phyloP scores from a whole-genome alignment of 2,329 filamentous ascomycete genomes.

The Colletotrichum caudatum region DNA sequence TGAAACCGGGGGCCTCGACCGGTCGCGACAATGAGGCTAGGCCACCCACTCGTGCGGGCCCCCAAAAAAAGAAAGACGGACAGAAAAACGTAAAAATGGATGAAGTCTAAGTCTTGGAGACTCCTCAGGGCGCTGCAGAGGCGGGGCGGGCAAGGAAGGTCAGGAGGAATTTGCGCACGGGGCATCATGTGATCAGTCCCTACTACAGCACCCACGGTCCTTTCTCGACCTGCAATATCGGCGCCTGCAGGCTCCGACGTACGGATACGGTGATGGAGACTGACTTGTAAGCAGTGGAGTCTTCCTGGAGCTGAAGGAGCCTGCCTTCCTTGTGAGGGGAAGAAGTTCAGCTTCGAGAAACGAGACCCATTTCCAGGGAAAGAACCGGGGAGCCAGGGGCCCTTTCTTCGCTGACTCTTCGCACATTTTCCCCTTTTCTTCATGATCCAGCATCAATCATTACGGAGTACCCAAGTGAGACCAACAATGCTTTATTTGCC shows the following conservation, averaged over 20 bases:
- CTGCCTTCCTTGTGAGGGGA: slow-evolving; percentile 11
- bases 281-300: slow-evolving; percentile 8
- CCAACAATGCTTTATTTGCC: not conserved
- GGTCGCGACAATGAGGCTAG: slow-evolving; percentile 6
- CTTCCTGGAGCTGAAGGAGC: not conserved
- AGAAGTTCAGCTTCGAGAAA: slow-evolving; percentile 20
- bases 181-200: slow-evolving; percentile 18
- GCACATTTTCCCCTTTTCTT: slow-evolving; percentile 19
- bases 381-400: slow-evolving; percentile 33
- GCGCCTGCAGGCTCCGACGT: slow-evolving; percentile 36
- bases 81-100: too few relatives aligned
- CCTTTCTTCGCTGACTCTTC: slow-evolving; percentile 5
- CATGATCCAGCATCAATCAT: not conserved
- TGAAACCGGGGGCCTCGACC: slow-evolving; percentile 30
- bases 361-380: slow-evolving; percentile 34
- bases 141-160: not conserved
- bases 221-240: slow-evolving; percentile 37
- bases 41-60: not conserved
- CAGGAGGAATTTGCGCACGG: slow-evolving; percentile 31
- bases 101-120: slow-evolving; percentile 14
- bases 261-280: slow-evolving; percentile 32
- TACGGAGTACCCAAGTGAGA: too few relatives aligned
- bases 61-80: not conserved
- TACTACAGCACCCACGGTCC: slow-evolving; percentile 14
- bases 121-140: not conserved